A percentile compares a stretch with the other conserved stretches of the same genome.
Evolutionary conservation across 768 basidiomycete genomes (phyloP).

Genomic region (Kwoniella botswanensis): DNA sequence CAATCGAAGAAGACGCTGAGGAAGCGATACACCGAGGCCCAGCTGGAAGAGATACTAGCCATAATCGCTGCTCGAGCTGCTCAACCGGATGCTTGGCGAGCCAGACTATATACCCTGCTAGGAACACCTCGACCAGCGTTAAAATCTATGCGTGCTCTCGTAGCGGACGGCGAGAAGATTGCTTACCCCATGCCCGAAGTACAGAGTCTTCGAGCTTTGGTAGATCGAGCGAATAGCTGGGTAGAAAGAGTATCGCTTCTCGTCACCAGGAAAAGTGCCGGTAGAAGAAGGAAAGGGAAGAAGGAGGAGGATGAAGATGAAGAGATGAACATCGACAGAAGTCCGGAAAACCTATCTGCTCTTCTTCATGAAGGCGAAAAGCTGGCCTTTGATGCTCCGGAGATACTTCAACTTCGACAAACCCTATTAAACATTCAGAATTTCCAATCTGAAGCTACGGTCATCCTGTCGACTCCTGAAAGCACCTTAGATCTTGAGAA

Average conservation of each 20-base stretch:
- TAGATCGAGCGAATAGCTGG: conserved; percentile 82
- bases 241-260: conserved; percentile 65
- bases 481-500: conserved; percentile 37
- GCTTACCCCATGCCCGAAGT: conserved; percentile 75
- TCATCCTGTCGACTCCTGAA: conserved; percentile 42
- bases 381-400: conserved; percentile 82
- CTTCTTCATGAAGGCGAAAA: conserved; percentile 74
- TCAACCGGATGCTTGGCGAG: conserved; percentile 75
- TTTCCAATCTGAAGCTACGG: conserved; percentile 48
- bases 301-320: conserved; percentile 58
- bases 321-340: conserved; percentile 68
- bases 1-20: conserved; percentile 69
- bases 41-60: conserved; percentile 70
- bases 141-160: conserved; percentile 76
- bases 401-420: conserved; percentile 63
- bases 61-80: conserved; percentile 74
- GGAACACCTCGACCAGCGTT: conserved; percentile 75
- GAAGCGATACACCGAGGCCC: conserved; percentile 79
- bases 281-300: conserved; percentile 38
- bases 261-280: conserved; percentile 41
- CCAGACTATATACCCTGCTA: conserved; percentile 71
- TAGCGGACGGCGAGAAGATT: conserved; percentile 88
- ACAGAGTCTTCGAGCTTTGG: conserved; percentile 73
- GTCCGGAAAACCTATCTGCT: conserved; percentile 71
- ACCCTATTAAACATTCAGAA: conserved; percentile 39